Base-by-base conservation (phyloP, 1,284 basidiomycete genomes). In the Leccinum griseonigrum region DNA sequence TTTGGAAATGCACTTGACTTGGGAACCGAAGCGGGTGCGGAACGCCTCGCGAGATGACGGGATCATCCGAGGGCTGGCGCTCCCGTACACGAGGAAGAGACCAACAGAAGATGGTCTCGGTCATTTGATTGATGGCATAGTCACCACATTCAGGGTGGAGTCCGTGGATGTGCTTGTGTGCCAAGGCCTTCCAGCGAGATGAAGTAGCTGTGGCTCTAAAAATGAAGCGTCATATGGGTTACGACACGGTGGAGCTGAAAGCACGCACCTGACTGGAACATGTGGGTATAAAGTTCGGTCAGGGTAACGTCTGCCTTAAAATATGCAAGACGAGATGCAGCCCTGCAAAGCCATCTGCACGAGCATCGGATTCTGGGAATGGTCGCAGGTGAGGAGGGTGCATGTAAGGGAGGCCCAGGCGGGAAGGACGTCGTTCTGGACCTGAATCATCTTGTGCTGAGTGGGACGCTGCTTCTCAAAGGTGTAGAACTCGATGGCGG, bases 321-420 rank as follows among this genome's bases (percentile, higher is more conserved):
- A 81, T 54, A 89, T 82, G 68, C 86, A 88, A 51, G 83, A 83
- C 7, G 85, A 79, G 57, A 90, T 79, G 63, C 84, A 87, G 34
- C 85, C 86, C 71, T 91, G 89, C 46, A 91, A 71, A 7, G 86
- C 88, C 38, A 90, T 81, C 67, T 90, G 88, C 26, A 91, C 85
- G 8, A 91, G 78, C 56, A 88, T 85, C 16, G 89, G 86, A 71
- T 91, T 90, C 58, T 87, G 86, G 16, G 85, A 80, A 70, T 91
- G 86, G 66, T 90, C 87, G 58, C 85, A 79, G 10, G 80, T 77
- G 4, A 83, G 77, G 46, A 91, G 75, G 51, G 88, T 81, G 34
- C 80, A 81, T 26, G 83, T 81, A 57, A 91, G 77, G 51, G 82
- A 81, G 75, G 1, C 88, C 87, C 13, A 91, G 71, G 64, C 88